Evolutionary conservation across 208 protist species (phyloP), one percentile per base, ranked within the genome.

Genomic region (Acanthamoeba sp.): DNA sequence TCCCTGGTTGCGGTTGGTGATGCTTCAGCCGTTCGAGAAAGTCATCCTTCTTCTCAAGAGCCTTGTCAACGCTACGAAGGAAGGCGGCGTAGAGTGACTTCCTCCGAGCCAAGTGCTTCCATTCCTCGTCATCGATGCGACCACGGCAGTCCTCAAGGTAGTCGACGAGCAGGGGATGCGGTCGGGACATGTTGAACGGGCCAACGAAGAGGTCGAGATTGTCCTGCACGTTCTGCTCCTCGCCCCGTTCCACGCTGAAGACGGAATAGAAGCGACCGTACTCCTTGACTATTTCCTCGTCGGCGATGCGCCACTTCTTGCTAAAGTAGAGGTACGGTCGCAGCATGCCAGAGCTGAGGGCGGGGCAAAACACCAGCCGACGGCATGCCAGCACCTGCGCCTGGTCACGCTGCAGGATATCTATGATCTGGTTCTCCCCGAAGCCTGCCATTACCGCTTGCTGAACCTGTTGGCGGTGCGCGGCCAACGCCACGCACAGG

Each of bases 371-470:
- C 71, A 80, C 71, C 16, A 80, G 71, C 38, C 71, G 32, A 24
- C 48, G 32, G 38, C 71, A 80, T 18, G 71, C 71, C 71, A 29
- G 71, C 71, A 24, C 71, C 29, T 80, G 71, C n/a, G 18, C 36
- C 36, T 12, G 32, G 29, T 80, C 71, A 9, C 71, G 32, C 38
- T 50, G 32, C 71, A 80, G 29, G 71, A 80, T 80, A 4, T 80
- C 71, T 18, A 80, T 36, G 9, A 80, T 80, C 71, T 80, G 71
- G 38, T 80, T 80, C 71, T 80, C 71, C 0, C 71, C 71, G 27
- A 80, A 45, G 10, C 71, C 71, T 45, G 71, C 71, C 71, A 80
- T 80, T 36, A 80, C 71, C 34, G 71, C 71, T 80, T 80, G 71
- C 38, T 80, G 71, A 5, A 80, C 38, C 71, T 80, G 38, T 73